Evolutionary conservation across 1,284 basidiomycete genomes (phyloP).

Genomic region (Pseudozyma thailandica): DNA sequence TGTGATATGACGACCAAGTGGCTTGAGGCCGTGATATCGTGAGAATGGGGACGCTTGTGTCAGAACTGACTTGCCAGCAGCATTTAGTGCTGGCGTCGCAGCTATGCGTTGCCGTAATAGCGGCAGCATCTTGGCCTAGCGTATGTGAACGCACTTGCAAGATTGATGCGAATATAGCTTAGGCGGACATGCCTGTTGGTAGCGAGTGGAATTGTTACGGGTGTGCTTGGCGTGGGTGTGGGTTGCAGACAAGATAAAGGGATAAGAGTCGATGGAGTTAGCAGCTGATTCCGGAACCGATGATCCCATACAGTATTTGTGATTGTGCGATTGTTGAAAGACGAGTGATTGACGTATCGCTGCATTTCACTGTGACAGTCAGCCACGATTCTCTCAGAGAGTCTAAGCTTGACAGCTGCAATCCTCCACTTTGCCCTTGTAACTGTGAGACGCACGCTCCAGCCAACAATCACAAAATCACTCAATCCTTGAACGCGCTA

Average conservation of each 20-base stretch:
- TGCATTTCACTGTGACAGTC: slow-evolving; percentile 16
- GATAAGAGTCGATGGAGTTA: not conserved
- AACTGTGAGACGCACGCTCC: not conserved
- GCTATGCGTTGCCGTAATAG: slow-evolving; percentile 8
- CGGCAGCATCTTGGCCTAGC: slow-evolving; percentile 15
- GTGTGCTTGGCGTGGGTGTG: not conserved
- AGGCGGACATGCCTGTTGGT: slow-evolving; percentile 14
- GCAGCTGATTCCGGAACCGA: no score
- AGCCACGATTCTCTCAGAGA: slow-evolving; percentile 1
- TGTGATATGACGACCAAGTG: not conserved
- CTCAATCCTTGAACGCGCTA: not conserved
- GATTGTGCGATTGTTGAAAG: no score
- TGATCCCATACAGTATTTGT: no score
- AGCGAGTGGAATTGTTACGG: not conserved
- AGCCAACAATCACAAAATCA: not conserved
- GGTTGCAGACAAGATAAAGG: not conserved
- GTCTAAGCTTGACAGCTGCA: slow-evolving; percentile 1
- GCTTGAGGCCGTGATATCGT: not conserved
- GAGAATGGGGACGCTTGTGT: not conserved
- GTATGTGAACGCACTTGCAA: not conserved
- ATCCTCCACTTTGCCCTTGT: not conserved
- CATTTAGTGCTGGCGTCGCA: slow-evolving; percentile 1
- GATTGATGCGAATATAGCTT: not conserved
- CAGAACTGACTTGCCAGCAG: not conserved
- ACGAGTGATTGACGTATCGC: slow-evolving; percentile 10